These are phyloP conservation scores for Dactylellina cionopaga DNA, from an alignment of 2,329 filamentous ascomycete genomes.

Conservation along the genomic window DNA sequence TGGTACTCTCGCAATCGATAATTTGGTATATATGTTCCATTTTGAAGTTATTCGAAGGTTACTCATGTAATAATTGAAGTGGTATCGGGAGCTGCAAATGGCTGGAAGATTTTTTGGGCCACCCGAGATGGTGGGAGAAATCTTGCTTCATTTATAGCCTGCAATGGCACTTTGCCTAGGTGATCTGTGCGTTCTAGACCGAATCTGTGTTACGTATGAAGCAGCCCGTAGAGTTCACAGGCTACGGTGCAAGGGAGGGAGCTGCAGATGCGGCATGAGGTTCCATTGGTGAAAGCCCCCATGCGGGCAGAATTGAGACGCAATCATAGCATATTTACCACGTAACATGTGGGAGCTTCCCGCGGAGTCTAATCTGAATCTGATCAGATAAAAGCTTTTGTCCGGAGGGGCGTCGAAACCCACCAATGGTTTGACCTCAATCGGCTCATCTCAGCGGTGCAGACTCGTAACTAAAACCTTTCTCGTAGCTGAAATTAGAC, in stretches of 20 bases:
- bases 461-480: background rate
- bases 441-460: background rate
- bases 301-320: conserved; percentile 6
- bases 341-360: conserved; percentile 13
- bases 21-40: conserved; percentile 46
- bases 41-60: background rate
- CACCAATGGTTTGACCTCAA: no score
- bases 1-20: background rate
- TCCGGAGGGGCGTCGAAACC: no score
- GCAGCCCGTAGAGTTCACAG: no score
- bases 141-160: no score
- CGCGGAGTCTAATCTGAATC: no score
- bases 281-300: conserved; percentile 2
- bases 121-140: no score
- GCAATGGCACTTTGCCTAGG: no score
- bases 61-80: no score
- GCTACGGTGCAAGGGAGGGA: background rate
- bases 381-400: conserved; percentile 11
- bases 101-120: no score
- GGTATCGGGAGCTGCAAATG: no score
- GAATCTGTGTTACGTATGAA: background rate
- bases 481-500: background rate
- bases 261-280: background rate
- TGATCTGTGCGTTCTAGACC: no score
- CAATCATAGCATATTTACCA: conserved; percentile 1